A percentile compares a stretch with the other conserved stretches of the same genome.
Evolutionary conservation across 495 filamentous ascomycete species (phyloP).

Genomic region (Podospora didyma): DNA sequence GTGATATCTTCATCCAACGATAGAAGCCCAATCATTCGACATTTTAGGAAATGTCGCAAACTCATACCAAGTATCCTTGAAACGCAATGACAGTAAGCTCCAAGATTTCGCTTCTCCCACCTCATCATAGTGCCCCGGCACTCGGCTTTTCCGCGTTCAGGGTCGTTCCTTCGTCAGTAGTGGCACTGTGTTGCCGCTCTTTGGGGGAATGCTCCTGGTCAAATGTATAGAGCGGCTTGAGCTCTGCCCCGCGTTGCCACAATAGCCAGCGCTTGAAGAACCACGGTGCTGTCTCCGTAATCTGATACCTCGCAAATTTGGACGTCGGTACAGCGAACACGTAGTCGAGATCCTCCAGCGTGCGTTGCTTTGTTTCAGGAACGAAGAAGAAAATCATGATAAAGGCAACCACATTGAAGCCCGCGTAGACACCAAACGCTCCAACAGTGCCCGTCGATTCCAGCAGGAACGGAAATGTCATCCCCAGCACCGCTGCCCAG

Average conservation of each 20-base stretch:
- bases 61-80: too few relatives aligned
- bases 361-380: conserved; percentile 65
- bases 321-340: conserved; percentile 70
- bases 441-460: conserved; percentile 46
- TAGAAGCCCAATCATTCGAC: too few relatives aligned
- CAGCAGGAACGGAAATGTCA: conserved; percentile 66
- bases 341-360: conserved; percentile 78
- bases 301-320: conserved; percentile 61
- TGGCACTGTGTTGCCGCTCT: neutral
- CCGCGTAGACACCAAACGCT: conserved; percentile 59
- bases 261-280: conserved; percentile 68
- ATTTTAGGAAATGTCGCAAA: too few relatives aligned
- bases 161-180: neutral
- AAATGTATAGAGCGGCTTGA: conserved; percentile 65
- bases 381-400: conserved; percentile 65
- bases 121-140: neutral
- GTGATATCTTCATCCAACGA: too few relatives aligned
- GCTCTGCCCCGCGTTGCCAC: conserved; percentile 44
- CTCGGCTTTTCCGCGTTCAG: neutral
- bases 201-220: conserved; percentile 3
- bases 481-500: conserved; percentile 60
- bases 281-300: conserved; percentile 58
- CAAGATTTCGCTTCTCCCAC: neutral
- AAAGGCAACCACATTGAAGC: conserved; percentile 59
- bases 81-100: too few relatives aligned